Conservation (phyloP, 192 early-diverging fungal genomes). For the Coemansia sp. region DNA sequence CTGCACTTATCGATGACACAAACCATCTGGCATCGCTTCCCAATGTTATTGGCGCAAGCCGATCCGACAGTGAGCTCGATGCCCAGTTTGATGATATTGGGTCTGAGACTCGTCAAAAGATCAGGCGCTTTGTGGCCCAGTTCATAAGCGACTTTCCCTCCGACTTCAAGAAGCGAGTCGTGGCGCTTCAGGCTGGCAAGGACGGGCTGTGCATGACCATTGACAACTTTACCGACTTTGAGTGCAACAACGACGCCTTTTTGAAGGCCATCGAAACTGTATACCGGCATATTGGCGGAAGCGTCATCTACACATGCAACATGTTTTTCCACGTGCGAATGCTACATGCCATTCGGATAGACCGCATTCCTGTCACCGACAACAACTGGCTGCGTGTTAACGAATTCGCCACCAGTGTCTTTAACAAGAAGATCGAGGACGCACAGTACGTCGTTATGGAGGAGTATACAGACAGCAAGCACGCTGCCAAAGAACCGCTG, state of each 20-base stretch:
- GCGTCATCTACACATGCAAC: constrained; percentile 31
- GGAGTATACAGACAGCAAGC: constrained; percentile 18
- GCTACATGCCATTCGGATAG: constrained; percentile 14
- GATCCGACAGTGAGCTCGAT: constrained; percentile 26
- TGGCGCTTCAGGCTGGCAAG: constrained; percentile 17
- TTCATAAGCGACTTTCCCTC: constrained; percentile 28
- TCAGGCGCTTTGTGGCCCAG: constrained; percentile 32
- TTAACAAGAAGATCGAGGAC: constrained; percentile 43
- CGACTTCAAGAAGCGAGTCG: constrained; percentile 47
- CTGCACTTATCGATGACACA: constrained; percentile 7
- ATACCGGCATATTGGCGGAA: constrained; percentile 26
- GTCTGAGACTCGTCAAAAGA: constrained; percentile 19
- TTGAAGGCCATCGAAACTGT: constrained; percentile 33
- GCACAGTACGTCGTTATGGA: constrained; percentile 32
- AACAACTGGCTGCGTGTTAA: constrained; percentile 33
- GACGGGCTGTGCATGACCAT: constrained; percentile 32
- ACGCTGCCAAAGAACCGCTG: neutral
- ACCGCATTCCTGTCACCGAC: constrained; percentile 30
- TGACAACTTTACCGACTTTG: constrained; percentile 33
- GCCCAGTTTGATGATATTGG: constrained; percentile 27
- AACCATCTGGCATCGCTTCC: constrained; percentile 23
- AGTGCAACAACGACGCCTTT: constrained; percentile 23
- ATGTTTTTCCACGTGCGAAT: constrained; percentile 46
- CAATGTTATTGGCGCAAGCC: constrained; percentile 17
- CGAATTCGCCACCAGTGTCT: constrained; percentile 44